phyloP scores from a whole-genome alignment of 2,329 filamentous ascomycete species.

The Hypoxylon sp. region DNA sequence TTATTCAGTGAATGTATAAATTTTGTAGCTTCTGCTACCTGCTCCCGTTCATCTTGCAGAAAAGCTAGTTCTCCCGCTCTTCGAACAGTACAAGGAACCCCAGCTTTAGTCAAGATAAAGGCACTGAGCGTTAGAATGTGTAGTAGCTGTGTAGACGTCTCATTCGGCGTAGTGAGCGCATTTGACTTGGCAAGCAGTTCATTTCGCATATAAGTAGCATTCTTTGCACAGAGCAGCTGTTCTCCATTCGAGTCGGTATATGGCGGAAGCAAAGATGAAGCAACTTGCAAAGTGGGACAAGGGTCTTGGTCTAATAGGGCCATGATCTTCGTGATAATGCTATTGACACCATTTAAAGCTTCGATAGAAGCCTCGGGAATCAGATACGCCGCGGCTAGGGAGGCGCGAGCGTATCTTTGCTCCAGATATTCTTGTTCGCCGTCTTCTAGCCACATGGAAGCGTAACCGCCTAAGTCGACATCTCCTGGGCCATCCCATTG shows the following conservation, averaged over 20 bases:
- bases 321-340: slow-evolving; percentile 71
- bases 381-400: slow-evolving; percentile 77
- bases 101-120: slow-evolving; percentile 67
- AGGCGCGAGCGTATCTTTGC: slow-evolving; percentile 75
- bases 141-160: slow-evolving; percentile 70
- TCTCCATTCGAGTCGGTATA: slow-evolving; percentile 54
- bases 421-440: slow-evolving; percentile 72
- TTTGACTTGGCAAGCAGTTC: slow-evolving; percentile 73
- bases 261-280: slow-evolving; percentile 63
- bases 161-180: slow-evolving; percentile 72
- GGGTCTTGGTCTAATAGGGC: slow-evolving; percentile 72
- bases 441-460: slow-evolving; percentile 71
- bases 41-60: slow-evolving; percentile 74
- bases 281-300: slow-evolving; percentile 66
- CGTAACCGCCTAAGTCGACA: slow-evolving; percentile 75
- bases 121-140: slow-evolving; percentile 75
- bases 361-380: slow-evolving; percentile 72
- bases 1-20: slow-evolving; percentile 69
- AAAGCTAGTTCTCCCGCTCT: slow-evolving; percentile 75
- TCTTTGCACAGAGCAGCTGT: slow-evolving; percentile 58
- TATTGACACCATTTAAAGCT: slow-evolving; percentile 72
- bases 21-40: slow-evolving; percentile 71
- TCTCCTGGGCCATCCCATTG: slow-evolving; percentile 83
- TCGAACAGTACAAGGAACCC: slow-evolving; percentile 66
- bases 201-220: slow-evolving; percentile 63